Conservation (phyloP, 352 stramenopile genomes). For the Phytophthora crassamura region DNA sequence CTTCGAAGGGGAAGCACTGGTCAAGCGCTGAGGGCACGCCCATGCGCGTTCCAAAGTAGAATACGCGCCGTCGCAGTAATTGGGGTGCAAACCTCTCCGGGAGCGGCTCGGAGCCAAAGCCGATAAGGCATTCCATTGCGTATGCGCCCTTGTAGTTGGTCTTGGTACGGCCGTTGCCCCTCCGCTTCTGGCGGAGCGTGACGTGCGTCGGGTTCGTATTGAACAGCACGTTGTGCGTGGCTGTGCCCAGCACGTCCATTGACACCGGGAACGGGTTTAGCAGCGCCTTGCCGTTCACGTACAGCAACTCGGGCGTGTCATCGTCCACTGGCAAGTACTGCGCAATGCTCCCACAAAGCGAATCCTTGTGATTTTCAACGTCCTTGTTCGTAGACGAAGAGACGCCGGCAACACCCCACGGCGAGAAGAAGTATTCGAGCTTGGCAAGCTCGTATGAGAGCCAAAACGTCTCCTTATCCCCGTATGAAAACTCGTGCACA, state of each 20-base stretch:
- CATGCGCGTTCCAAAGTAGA: conserved; percentile 50
- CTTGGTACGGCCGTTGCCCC: conserved; percentile 27
- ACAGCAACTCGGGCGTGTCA: conserved; percentile 42
- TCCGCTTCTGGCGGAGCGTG: conserved; percentile 41
- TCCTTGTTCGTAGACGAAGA: conserved; percentile 41
- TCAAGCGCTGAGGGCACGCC: conserved; percentile 36
- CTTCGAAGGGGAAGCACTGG: conserved; percentile 38
- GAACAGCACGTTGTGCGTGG: conserved; percentile 44
- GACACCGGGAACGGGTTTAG: conserved; percentile 46
- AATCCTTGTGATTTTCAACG: conserved; percentile 39
- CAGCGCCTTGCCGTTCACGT: conserved; percentile 62
- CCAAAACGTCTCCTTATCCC: conserved; percentile 58
- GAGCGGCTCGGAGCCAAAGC: conserved; percentile 52
- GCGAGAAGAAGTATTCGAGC: conserved; percentile 53
- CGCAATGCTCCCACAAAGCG: conserved; percentile 47
- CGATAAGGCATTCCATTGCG: conserved; percentile 50
- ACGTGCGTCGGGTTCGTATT: conserved; percentile 62
- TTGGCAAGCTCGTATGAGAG: conserved; percentile 46
- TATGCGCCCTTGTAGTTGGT: conserved; percentile 33
- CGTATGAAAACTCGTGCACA: conserved; percentile 43
- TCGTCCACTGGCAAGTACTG: conserved; percentile 48
- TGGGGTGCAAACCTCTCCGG: conserved; percentile 36
- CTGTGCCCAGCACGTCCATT: conserved; percentile 26
- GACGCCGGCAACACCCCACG: conserved; percentile 40
- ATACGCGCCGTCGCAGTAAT: conserved; percentile 46